Percentiles rank a stretch among this genome's conserved stretches.
These are phyloP conservation scores for Hawksworthiomyces lignivorus DNA, from an alignment of 2,329 filamentous ascomycete species.

Conservation along the genomic window DNA sequence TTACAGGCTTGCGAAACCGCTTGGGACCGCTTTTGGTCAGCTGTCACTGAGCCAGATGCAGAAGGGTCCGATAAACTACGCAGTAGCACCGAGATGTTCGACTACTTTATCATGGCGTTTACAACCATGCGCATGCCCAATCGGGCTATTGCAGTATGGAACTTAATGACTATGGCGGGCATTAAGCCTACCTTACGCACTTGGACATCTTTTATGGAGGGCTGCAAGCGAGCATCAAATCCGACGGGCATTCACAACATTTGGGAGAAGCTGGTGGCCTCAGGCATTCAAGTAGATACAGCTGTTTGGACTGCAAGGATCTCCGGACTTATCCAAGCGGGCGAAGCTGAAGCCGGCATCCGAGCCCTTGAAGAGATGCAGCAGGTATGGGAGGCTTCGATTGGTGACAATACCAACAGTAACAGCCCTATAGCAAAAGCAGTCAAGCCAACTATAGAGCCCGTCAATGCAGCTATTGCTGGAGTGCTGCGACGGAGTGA, in stretches of 20 bases:
- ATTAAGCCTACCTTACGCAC: conserved; percentile 54
- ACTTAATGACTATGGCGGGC: conserved; percentile 37
- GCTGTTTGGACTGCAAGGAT: conserved; percentile 65
- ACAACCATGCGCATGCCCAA: conserved; percentile 22
- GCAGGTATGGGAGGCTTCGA: conserved; percentile 42
- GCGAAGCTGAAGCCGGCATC: conserved; percentile 49
- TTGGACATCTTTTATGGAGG: conserved; percentile 67
- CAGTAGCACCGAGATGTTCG: conserved; percentile 19
- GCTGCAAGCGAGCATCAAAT: conserved; percentile 56
- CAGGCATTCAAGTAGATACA: conserved; percentile 53
- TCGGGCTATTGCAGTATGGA: conserved; percentile 27
- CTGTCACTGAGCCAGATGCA: conserved; percentile 14
- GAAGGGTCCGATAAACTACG: conserved; percentile 13
- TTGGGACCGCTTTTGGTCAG: conserved; percentile 24
- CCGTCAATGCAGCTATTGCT: conserved; percentile 64
- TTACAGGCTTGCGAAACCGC: conserved; percentile 17
- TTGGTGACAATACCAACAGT: neutral
- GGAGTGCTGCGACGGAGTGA: conserved; percentile 48
- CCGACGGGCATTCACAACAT: conserved; percentile 52
- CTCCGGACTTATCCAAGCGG: conserved; percentile 52
- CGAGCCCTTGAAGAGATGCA: conserved; percentile 60
- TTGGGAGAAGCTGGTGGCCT: conserved; percentile 56
- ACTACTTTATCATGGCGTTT: conserved; percentile 29
- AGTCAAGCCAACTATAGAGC: conserved; percentile 53
- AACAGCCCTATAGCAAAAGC: conserved; percentile 22